phyloP scores from a whole-genome alignment of 192 early-diverging fungal species.

The Tieghemiomyces parasiticus region DNA sequence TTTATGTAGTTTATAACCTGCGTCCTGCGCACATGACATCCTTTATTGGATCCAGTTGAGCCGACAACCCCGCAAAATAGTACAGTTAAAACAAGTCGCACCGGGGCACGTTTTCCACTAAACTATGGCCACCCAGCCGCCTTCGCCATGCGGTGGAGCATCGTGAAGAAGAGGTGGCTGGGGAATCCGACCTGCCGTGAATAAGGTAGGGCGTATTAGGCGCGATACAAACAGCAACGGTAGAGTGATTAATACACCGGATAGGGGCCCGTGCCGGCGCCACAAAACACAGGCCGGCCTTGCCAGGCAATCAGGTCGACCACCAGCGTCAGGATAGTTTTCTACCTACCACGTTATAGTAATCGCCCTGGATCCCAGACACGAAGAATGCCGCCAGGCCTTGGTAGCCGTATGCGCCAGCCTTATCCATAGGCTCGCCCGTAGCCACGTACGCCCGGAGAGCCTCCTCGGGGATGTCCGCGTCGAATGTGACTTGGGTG shows the following conservation, averaged over 20 bases:
- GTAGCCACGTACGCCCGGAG: slow-evolving; percentile 48
- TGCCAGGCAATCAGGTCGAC: background rate
- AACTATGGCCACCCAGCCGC: background rate
- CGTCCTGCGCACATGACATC: too few species aligned
- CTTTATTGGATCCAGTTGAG: too few species aligned
- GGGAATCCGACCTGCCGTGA: slow-evolving; percentile 19
- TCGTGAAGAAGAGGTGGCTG: slow-evolving; percentile 26
- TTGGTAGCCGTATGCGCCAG: slow-evolving; percentile 81
- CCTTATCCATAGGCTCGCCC: slow-evolving; percentile 57
- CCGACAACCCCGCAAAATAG: too few species aligned
- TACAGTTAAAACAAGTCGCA: too few species aligned
- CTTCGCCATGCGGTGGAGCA: slow-evolving; percentile 16
- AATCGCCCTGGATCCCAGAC: slow-evolving; percentile 59
- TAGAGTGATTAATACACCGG: background rate
- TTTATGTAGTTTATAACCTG: too few species aligned
- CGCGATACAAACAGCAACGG: background rate
- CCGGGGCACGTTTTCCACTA: too few species aligned
- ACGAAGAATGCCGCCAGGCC: slow-evolving; percentile 54
- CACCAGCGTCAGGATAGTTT: background rate
- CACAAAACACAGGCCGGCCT: background rate
- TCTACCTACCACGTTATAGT: slow-evolving; percentile 63
- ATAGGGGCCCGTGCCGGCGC: background rate
- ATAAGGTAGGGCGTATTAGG: background rate
- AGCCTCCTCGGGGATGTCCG: slow-evolving; percentile 36
- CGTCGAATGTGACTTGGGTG: slow-evolving; percentile 52